Conservation (phyloP, 2,329 filamentous ascomycete genomes). For the Calonectria hongkongensis region DNA sequence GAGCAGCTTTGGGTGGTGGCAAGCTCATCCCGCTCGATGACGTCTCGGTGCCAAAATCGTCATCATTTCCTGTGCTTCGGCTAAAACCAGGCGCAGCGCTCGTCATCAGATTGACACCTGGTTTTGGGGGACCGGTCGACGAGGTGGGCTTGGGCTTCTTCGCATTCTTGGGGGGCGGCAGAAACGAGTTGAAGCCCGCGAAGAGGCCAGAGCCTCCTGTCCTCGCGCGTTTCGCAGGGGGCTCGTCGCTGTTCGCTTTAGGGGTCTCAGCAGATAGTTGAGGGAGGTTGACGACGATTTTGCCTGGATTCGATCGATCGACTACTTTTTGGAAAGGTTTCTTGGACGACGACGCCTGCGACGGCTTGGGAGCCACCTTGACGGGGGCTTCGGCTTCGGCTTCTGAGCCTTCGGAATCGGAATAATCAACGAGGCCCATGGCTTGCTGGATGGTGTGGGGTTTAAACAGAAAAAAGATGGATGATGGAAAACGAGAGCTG, state of each 20-base stretch:
- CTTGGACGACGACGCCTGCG: constrained; percentile 65
- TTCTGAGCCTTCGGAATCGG: constrained; percentile 88
- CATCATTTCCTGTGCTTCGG: constrained; percentile 67
- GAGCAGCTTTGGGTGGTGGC: constrained; percentile 64
- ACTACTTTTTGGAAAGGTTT: constrained; percentile 86
- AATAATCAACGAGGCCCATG: constrained; percentile 90
- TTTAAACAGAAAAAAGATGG: background rate
- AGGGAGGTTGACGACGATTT: constrained; percentile 88
- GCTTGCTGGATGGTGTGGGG: constrained; percentile 35
- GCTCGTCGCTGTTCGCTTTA: constrained; percentile 51
- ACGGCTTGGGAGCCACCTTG: constrained; percentile 57
- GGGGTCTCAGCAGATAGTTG: constrained; percentile 67
- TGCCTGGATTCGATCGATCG: constrained; percentile 86
- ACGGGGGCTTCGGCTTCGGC: constrained; percentile 67
- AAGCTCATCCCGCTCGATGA: constrained; percentile 56
- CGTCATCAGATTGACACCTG: constrained; percentile 83
- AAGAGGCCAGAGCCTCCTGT: constrained; percentile 77
- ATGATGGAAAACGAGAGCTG: constrained; percentile 1
- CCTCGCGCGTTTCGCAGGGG: constrained; percentile 83
- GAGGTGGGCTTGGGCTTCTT: constrained; percentile 58
- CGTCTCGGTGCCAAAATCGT: constrained; percentile 43
- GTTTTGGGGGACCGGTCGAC: constrained; percentile 52
- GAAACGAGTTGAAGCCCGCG: constrained; percentile 88
- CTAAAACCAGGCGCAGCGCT: constrained; percentile 89
- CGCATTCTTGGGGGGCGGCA: constrained; percentile 86